These are phyloP conservation scores for Ilyonectria mors-panacis DNA, from an alignment of 2,329 filamentous ascomycete species.

Conservation along the genomic window DNA sequence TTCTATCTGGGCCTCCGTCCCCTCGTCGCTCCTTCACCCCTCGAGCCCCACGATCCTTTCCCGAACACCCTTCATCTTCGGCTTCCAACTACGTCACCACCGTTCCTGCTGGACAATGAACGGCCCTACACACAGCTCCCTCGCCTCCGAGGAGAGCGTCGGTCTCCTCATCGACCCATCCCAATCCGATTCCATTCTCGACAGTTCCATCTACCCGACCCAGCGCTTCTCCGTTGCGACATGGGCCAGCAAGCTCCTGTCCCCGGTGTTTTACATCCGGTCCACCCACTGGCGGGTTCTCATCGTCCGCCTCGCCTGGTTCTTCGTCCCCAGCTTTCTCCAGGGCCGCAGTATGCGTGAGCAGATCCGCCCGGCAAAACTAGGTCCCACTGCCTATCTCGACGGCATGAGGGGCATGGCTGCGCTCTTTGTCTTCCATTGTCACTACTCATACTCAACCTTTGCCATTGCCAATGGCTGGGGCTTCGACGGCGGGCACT, in stretches of 20 bases:
- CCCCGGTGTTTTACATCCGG: no score
- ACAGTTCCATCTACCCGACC: constrained; percentile 48
- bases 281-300: constrained; percentile 49
- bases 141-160: constrained; percentile 61
- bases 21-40: no score
- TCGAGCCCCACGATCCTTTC: no score
- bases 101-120: constrained; percentile 53
- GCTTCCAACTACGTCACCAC: no score
- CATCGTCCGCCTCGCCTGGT: constrained; percentile 57
- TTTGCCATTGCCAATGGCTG: constrained; percentile 67
- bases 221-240: no score
- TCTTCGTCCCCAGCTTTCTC: constrained; percentile 66
- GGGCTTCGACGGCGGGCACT: constrained; percentile 61
- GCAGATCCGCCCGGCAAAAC: constrained; percentile 55
- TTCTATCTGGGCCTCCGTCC: no score
- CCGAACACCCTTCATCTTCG: no score
- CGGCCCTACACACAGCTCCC: constrained; percentile 52
- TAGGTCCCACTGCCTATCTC: constrained; percentile 68
- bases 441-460: constrained; percentile 68
- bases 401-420: constrained; percentile 71
- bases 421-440: constrained; percentile 70
- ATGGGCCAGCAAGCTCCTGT: no score
- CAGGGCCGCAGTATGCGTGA: constrained; percentile 60
- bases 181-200: constrained; percentile 59
- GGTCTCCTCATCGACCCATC: constrained; percentile 60